Evolutionary conservation across 139 green algal genomes (phyloP).

Genomic region (Tetratostichococcus sp.): DNA sequence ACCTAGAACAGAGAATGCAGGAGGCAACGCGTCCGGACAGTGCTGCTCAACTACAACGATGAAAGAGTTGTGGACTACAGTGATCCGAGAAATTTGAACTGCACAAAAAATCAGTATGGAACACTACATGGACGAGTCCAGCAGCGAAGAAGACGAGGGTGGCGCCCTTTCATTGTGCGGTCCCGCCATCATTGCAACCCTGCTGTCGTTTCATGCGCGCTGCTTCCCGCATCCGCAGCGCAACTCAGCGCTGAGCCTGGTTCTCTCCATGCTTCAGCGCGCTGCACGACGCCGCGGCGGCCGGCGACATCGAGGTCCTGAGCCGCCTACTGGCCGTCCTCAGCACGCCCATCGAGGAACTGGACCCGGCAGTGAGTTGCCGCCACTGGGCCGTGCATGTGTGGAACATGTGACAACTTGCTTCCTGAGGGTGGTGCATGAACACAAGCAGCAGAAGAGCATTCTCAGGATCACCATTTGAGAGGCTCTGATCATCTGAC

Average conservation of each 20-base stretch:
- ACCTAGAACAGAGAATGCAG: too few species aligned
- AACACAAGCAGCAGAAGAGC: too few species aligned
- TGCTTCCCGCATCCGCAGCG: not conserved
- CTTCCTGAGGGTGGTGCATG: too few species aligned
- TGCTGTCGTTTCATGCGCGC: too few species aligned
- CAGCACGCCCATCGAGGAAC: not conserved
- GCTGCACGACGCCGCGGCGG: slow-evolving; percentile 63
- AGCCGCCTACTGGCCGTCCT: slow-evolving; percentile 28
- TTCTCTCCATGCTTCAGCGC: slow-evolving; percentile 31
- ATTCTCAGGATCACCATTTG: too few species aligned
- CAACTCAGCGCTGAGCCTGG: not conserved
- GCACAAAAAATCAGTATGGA: too few species aligned
- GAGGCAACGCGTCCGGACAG: too few species aligned
- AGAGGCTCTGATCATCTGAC: too few species aligned
- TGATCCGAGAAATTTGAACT: too few species aligned
- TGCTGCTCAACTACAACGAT: too few species aligned
- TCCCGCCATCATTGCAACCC: too few species aligned
- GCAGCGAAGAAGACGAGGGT: not conserved
- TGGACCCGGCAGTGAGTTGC: not conserved
- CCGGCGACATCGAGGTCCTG: slow-evolving; percentile 43
- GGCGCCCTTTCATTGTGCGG: not conserved
- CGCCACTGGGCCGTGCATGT: not conserved
- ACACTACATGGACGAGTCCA: not conserved
- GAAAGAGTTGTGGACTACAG: too few species aligned
- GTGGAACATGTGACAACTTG: not conserved